These are phyloP conservation scores for Nepenthes mirabilis DNA, from an alignment of 148 eudicot species.

Conservation along the genomic window DNA sequence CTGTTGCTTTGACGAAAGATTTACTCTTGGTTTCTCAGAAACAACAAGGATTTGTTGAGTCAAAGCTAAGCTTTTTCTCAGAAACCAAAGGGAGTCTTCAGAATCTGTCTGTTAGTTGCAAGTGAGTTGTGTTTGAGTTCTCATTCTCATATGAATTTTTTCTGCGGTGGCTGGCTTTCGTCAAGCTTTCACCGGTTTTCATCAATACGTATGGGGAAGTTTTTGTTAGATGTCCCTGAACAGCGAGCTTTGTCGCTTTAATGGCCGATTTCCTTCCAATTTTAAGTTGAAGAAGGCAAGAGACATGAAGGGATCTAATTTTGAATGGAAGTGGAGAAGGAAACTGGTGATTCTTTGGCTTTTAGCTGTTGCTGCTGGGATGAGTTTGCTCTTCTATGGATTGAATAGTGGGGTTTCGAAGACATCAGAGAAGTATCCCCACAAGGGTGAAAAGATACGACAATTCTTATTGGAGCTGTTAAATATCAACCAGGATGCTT, in stretches of 20 bases:
- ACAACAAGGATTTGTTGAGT: slow-evolving; percentile 3
- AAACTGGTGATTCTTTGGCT: slow-evolving; percentile 15
- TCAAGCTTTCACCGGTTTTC: slow-evolving; percentile 20
- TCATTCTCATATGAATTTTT: slow-evolving; percentile 23
- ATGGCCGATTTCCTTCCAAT: slow-evolving; percentile 24
- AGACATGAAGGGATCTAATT: slow-evolving; percentile 23
- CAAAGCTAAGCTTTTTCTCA: slow-evolving; percentile 6
- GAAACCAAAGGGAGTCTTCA: slow-evolving; percentile 2
- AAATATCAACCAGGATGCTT: slow-evolving; percentile 12
- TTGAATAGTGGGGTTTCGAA: slow-evolving; percentile 12
- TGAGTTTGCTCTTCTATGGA: slow-evolving; percentile 25
- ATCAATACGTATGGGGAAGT: slow-evolving; percentile 13
- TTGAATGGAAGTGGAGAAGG: slow-evolving; percentile 30
- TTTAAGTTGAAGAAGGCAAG: slow-evolving; percentile 32
- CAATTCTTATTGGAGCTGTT: slow-evolving; percentile 6
- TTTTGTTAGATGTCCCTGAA: slow-evolving; percentile 37
- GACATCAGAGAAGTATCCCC: slow-evolving; percentile 11
- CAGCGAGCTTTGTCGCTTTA: slow-evolving; percentile 21
- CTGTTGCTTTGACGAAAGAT: too few relatives aligned
- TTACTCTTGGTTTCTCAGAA: too few relatives aligned
- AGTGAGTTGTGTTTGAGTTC: slow-evolving; percentile 10
- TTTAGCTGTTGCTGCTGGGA: slow-evolving; percentile 16
- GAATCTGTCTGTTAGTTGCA: not conserved
- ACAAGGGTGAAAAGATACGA: slow-evolving; percentile 13
- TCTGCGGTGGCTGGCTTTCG: slow-evolving; percentile 17